Percentiles rank a stretch among this genome's conserved stretches.
Evolutionary conservation across 257 asterid genomes (phyloP).

Genomic region (Parsonsia alboflavescens): DNA sequence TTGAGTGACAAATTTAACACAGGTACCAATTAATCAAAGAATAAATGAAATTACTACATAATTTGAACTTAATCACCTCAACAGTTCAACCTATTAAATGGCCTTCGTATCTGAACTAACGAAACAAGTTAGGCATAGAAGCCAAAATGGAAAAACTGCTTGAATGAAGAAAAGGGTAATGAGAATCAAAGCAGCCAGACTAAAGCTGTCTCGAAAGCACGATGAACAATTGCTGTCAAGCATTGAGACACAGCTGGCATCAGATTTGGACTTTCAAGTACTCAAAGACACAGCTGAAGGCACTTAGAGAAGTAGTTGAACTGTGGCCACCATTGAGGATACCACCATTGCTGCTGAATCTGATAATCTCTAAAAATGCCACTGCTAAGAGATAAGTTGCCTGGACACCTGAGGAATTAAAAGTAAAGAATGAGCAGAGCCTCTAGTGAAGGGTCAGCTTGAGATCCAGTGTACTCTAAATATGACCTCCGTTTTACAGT

Average conservation of each 20-base stretch:
- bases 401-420: conserved; percentile 77
- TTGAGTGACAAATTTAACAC: neutral
- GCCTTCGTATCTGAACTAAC: neutral
- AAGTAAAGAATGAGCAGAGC: conserved; percentile 17
- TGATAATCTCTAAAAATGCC: conserved; percentile 84
- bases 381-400: conserved; percentile 99
- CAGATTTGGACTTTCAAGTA: conserved; percentile 91
- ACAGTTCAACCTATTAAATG: neutral
- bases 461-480: conserved; percentile 7
- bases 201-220: conserved; percentile 84
- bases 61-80: neutral
- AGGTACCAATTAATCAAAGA: neutral
- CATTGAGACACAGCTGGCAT: conserved; percentile 93
- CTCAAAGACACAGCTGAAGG: conserved; percentile 95
- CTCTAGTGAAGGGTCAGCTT: conserved; percentile 42
- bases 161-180: neutral
- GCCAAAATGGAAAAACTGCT: conserved; percentile 10
- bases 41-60: neutral
- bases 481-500: too few relatives aligned
- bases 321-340: conserved; percentile 72
- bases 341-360: conserved; percentile 99
- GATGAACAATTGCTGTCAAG: conserved; percentile 88
- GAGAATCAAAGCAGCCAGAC: conserved; percentile 77
- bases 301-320: conserved; percentile 76
- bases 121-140: neutral